Percentiles rank a stretch among this genome's conserved stretches.
These are phyloP conservation scores for Solanum hybrid DNA, from an alignment of 305 asterid species.

Conservation along the genomic window DNA sequence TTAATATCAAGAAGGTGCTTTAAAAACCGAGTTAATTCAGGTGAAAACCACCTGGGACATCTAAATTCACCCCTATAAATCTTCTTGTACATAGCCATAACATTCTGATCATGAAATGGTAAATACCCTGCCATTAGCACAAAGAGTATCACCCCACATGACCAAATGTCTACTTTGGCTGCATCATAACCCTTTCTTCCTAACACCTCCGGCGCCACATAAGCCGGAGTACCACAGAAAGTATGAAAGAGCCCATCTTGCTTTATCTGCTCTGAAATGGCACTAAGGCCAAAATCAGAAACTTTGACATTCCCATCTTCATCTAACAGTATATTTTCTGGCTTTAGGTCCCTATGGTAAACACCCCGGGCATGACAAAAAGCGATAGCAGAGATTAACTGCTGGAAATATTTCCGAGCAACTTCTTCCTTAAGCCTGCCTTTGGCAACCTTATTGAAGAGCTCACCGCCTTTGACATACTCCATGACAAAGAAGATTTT, in stretches of 20 bases:
- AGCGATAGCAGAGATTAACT: slow-evolving; percentile 65
- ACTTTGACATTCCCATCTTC: slow-evolving; percentile 79
- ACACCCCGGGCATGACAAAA: slow-evolving; percentile 92
- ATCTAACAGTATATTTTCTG: slow-evolving; percentile 70
- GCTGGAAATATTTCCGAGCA: slow-evolving; percentile 69
- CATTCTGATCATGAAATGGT: slow-evolving; percentile 74
- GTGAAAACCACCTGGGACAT: slow-evolving; percentile 82
- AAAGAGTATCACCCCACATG: slow-evolving; percentile 77
- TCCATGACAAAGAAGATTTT: slow-evolving; percentile 82
- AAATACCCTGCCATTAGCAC: slow-evolving; percentile 81
- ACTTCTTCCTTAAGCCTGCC: slow-evolving; percentile 76
- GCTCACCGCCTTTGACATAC: slow-evolving; percentile 78
- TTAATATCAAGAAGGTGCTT: slow-evolving; percentile 50
- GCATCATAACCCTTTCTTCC: slow-evolving; percentile 76
- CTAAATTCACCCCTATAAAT: slow-evolving; percentile 72
- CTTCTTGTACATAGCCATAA: slow-evolving; percentile 86
- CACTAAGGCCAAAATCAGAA: slow-evolving; percentile 80
- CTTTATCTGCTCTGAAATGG: slow-evolving; percentile 77
- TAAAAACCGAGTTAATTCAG: slow-evolving; percentile 41
- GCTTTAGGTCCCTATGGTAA: slow-evolving; percentile 80
- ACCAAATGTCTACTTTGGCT: slow-evolving; percentile 85
- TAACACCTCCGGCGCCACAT: slow-evolving; percentile 88
- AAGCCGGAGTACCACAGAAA: slow-evolving; percentile 87
- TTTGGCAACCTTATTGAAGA: slow-evolving; percentile 75
- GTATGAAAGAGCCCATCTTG: slow-evolving; percentile 85